phyloP scores from a whole-genome alignment of 1,284 basidiomycete species.

The Phlebopus sp. region DNA sequence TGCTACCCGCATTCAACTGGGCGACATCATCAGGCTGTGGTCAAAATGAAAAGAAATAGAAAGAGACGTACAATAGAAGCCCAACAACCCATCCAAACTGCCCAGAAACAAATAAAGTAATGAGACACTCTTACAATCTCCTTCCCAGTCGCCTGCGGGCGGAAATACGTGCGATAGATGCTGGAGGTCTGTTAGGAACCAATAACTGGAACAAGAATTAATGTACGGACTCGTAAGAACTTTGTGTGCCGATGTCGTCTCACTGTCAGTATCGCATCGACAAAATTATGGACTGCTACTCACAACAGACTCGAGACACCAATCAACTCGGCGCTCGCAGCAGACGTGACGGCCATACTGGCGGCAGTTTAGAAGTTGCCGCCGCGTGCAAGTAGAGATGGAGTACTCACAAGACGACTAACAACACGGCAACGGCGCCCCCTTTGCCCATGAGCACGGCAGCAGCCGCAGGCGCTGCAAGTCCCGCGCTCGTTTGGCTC shows the following conservation, averaged over 20 bases:
- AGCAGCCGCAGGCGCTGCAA: constrained; percentile 53
- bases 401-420: constrained; percentile 49
- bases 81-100: constrained; percentile 60
- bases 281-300: constrained; percentile 19
- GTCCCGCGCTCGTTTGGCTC: constrained; percentile 48
- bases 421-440: constrained; percentile 48
- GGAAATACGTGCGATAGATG: constrained; percentile 50
- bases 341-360: constrained; percentile 58
- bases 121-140: constrained; percentile 54
- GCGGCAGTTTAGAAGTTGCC: constrained; percentile 6
- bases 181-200: constrained; percentile 8
- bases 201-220: too few relatives aligned
- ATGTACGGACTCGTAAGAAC: constrained; percentile 42
- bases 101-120: constrained; percentile 57
- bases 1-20: constrained; percentile 43
- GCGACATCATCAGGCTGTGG: constrained; percentile 3
- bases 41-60: neutral
- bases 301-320: constrained; percentile 56
- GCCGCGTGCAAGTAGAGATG: too few relatives aligned
- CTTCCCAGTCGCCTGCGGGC: constrained; percentile 44
- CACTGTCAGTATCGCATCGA: constrained; percentile 3
- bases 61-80: constrained; percentile 39
- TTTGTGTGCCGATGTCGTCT: constrained; percentile 7
- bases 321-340: constrained; percentile 59
- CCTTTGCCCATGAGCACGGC: constrained; percentile 50